Percentiles rank a stretch among this genome's conserved stretches.
Evolutionary conservation across 345 rosid species (phyloP).

Genomic region (Arabis hirsuta): DNA sequence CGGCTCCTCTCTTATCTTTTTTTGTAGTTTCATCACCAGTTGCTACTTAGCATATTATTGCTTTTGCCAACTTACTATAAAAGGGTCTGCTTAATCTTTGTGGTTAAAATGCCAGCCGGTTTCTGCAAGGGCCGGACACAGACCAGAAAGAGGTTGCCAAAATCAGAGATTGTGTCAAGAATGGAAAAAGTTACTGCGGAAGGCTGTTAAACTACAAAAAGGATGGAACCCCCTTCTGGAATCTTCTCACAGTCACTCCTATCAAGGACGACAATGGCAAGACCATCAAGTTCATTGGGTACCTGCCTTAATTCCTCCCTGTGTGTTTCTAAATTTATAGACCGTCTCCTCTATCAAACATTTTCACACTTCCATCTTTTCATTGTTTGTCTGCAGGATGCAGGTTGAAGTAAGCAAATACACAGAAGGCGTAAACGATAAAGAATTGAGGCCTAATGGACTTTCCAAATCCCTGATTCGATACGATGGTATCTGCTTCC

Average conservation of each 20-base stretch:
- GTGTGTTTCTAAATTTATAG: background rate
- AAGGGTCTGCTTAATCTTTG: constrained; percentile 12
- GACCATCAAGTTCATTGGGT: constrained; percentile 94
- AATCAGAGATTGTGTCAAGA: constrained; percentile 76
- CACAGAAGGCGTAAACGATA: constrained; percentile 83
- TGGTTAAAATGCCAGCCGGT: constrained; percentile 67
- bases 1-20: constrained; percentile 29
- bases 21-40: background rate
- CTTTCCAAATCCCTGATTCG: constrained; percentile 81
- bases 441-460: constrained; percentile 86
- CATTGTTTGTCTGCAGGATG: constrained; percentile 61
- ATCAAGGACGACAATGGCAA: constrained; percentile 83
- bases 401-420: constrained; percentile 98
- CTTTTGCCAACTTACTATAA: constrained; percentile 23
- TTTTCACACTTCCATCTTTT: constrained; percentile 10
- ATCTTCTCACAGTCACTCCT: constrained; percentile 91
- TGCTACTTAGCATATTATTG: background rate
- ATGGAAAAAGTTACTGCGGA: constrained; percentile 78
- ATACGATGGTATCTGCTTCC: constrained; percentile 70
- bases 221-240: constrained; percentile 93
- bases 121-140: constrained; percentile 92
- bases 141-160: constrained; percentile 75
- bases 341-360: constrained; percentile 14
- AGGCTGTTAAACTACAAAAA: constrained; percentile 96
- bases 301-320: constrained; percentile 24